phyloP scores from a whole-genome alignment of 768 basidiomycete species.

The Trametes maxima region DNA sequence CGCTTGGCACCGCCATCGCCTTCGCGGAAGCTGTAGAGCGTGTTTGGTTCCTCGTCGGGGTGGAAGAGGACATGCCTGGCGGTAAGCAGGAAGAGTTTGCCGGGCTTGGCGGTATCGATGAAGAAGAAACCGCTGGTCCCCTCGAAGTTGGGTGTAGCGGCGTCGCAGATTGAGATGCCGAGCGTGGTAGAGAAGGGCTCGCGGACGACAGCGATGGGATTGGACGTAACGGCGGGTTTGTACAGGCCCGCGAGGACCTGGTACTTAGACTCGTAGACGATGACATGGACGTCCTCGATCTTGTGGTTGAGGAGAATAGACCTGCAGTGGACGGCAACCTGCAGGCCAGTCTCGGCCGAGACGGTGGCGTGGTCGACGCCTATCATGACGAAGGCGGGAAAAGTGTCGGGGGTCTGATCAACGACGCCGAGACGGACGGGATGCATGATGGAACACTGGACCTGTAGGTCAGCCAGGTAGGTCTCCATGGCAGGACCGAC shows the following conservation, averaged over 20 bases:
- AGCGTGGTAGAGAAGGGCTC: slow-evolving; percentile 34
- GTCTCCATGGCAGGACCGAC: background rate
- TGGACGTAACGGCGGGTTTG: slow-evolving; percentile 18
- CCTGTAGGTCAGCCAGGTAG: background rate
- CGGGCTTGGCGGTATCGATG: slow-evolving; percentile 9
- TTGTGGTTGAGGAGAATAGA: slow-evolving; percentile 17
- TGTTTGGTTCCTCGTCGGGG: slow-evolving; percentile 8
- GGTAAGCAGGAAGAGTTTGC: slow-evolving; percentile 27
- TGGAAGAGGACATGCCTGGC: slow-evolving; percentile 27
- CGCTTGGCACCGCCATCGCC: slow-evolving; percentile 2
- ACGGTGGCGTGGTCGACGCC: slow-evolving; percentile 25
- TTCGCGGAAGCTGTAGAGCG: slow-evolving; percentile 1
- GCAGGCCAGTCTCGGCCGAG: slow-evolving; percentile 21
- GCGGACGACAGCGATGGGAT: slow-evolving; percentile 26
- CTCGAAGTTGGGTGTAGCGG: slow-evolving; percentile 17
- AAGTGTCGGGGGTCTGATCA: background rate
- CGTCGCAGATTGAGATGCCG: slow-evolving; percentile 28
- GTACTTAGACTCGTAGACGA: slow-evolving; percentile 26
- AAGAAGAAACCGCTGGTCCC: slow-evolving; percentile 31
- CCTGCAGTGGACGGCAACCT: slow-evolving; percentile 21
- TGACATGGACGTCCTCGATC: slow-evolving; percentile 26
- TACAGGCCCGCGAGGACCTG: slow-evolving; percentile 24
- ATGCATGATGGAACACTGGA: background rate
- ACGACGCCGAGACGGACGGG: background rate
- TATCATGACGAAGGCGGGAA: slow-evolving; percentile 25